Evolutionary conservation across 1,139 yeast genomes (phyloP), one percentile per base, ranked within the genome.

Genomic region (Protomyces gravidus): DNA sequence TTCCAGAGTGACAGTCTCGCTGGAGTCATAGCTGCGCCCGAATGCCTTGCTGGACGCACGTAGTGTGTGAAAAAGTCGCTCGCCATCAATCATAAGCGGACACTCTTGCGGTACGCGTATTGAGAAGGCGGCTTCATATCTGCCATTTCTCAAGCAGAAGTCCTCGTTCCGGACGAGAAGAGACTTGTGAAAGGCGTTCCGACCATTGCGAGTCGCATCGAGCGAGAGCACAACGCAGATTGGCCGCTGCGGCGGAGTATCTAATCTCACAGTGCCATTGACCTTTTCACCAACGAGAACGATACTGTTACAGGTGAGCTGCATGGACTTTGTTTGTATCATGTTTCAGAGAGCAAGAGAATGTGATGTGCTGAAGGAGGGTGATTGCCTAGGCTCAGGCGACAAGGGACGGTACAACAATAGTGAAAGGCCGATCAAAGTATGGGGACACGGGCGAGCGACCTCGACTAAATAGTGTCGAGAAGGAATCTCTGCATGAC

Each of bases 331-430:
- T 17, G 23, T 5, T 11, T 19, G 42, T 15, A n/a, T n/a, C n/a
- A n/a, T n/a, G n/a, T n/a, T n/a, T n/a, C n/a, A n/a, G n/a, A 36
- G 17, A 9, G 21, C 42, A n/a, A n/a, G 17, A 17, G 42, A n/a
- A 30, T 30, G 36, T 30, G n/a, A 13, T 30, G 15, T 36, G 19
- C 2, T 15, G 9, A 36, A 36, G 42, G 42, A 36, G 7, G 21
- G 42, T 36, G 42, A 19, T 9, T 36, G 42, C 42, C 42, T 36
- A 36, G 42, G 42, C 42, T 36, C 42, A 36, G 42, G 42, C 42
- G 42, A 36, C 42, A 9, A n/a, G n/a, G n/a, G n/a, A n/a, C n/a
- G n/a, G n/a, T n/a, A n/a, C n/a, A n/a, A n/a, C n/a, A n/a, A n/a
- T n/a, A n/a, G n/a, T n/a, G n/a, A n/a, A n/a, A n/a, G n/a, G n/a